Evolutionary conservation across 108 stramenopile species (phyloP).

Genomic region (Cyclotella kingstonii): DNA sequence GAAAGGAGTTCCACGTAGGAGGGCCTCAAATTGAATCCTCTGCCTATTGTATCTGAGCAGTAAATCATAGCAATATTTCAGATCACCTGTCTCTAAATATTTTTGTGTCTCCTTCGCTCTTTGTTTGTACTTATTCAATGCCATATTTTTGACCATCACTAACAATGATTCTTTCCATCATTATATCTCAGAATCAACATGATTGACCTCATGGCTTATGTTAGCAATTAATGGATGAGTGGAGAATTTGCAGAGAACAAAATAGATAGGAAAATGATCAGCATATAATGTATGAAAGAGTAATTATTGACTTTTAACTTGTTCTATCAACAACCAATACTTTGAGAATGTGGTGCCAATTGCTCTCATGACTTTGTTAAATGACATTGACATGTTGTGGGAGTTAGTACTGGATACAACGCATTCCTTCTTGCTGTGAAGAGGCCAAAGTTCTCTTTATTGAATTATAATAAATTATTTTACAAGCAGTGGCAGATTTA

Average conservation of each 20-base stretch:
- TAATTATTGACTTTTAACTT: background rate
- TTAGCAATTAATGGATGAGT: conserved; percentile 23
- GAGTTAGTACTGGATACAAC: no score
- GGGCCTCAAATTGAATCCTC: background rate
- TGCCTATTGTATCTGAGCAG: conserved; percentile 2
- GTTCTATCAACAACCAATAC: no score
- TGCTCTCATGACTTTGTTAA: no score
- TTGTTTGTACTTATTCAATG: conserved; percentile 13
- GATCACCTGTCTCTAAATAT: conserved; percentile 12
- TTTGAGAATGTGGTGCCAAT: no score
- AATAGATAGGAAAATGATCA: conserved; percentile 11
- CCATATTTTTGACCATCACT: conserved; percentile 1
- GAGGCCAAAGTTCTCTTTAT: no score
- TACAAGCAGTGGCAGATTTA: no score
- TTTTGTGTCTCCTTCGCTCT: background rate
- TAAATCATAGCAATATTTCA: conserved; percentile 13
- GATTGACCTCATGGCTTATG: conserved; percentile 8
- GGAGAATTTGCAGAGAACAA: conserved; percentile 15
- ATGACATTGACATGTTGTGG: no score
- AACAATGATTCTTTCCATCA: conserved; percentile 8
- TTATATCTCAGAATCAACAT: conserved; percentile 3
- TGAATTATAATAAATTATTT: no score
- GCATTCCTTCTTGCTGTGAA: no score
- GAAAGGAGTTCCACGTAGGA: background rate
- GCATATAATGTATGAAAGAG: conserved; percentile 17